These are phyloP conservation scores for Ceratobasidium sp. DNA, from an alignment of 1,284 basidiomycete species.

Conservation along the genomic window DNA sequence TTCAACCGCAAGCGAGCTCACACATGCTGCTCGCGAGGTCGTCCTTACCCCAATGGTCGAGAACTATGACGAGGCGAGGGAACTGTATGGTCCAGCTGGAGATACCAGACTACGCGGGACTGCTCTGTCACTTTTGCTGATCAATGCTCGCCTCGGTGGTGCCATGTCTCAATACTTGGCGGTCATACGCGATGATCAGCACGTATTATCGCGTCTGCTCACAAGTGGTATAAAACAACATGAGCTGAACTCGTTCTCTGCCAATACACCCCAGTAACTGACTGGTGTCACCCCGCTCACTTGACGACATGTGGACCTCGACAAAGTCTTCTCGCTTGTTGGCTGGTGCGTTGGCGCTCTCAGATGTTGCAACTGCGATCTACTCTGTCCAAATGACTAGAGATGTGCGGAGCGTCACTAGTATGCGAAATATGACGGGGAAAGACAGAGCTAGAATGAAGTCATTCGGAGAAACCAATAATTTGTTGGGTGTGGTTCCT, in stretches of 20 bases:
- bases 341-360: not conserved
- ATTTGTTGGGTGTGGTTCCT: constrained; percentile 18
- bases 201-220: not conserved
- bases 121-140: constrained; percentile 5
- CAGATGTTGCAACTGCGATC: not conserved
- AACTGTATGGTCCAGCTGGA: not conserved
- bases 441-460: constrained; percentile 19
- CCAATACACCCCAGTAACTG: not conserved
- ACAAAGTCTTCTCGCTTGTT: not conserved
- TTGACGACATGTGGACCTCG: not conserved
- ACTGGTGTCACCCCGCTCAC: not conserved
- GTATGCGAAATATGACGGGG: not conserved
- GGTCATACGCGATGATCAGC: not conserved
- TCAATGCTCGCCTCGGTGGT: not conserved
- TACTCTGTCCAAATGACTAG: constrained; percentile 10
- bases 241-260: not conserved
- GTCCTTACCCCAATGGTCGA: not conserved
- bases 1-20: not conserved
- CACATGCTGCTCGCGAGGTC: not conserved
- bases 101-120: constrained; percentile 2
- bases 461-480: not conserved
- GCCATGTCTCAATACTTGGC: not conserved
- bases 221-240: not conserved
- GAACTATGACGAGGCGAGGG: not conserved
- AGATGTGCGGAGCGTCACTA: not conserved